Evolutionary conservation across 768 basidiomycete genomes (phyloP).

Genomic region (Xanthoconium purpureum): DNA sequence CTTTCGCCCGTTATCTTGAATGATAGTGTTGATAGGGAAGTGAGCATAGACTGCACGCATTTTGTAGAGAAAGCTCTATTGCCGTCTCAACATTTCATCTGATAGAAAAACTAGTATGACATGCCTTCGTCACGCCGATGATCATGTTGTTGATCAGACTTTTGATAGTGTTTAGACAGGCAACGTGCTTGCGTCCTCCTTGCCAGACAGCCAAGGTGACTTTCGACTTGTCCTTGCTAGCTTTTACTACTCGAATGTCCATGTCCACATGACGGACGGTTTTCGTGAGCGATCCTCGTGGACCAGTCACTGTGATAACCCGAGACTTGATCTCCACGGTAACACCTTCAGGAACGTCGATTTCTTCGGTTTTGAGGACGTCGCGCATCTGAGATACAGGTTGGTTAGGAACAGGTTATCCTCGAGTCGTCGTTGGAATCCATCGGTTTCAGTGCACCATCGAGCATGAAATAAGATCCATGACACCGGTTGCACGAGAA

Average conservation of each 20-base stretch:
- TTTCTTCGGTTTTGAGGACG: constrained; percentile 90
- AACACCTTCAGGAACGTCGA: constrained; percentile 83
- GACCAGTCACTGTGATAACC: constrained; percentile 86
- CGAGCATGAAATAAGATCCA: constrained; percentile 1
- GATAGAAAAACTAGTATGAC: not conserved
- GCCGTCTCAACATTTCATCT: constrained; percentile 3
- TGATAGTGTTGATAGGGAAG: constrained; percentile 99
- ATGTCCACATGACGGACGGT: constrained; percentile 91
- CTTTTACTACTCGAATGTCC: constrained; percentile 82
- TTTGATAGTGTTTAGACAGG: constrained; percentile 94
- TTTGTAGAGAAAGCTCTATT: constrained; percentile 98
- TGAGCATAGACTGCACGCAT: constrained; percentile 99
- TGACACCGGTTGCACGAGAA: not conserved
- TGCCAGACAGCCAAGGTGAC: constrained; percentile 97
- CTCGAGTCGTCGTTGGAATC: constrained; percentile 36
- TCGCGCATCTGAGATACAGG: constrained; percentile 71
- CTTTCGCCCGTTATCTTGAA: constrained; percentile 66
- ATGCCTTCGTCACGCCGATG: constrained; percentile 91
- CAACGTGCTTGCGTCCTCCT: constrained; percentile 96
- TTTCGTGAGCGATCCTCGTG: constrained; percentile 90
- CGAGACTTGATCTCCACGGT: constrained; percentile 87
- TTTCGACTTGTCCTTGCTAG: constrained; percentile 61
- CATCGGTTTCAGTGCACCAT: constrained; percentile 20
- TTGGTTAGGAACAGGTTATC: constrained; percentile 33
- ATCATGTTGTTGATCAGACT: constrained; percentile 97